Evolutionary conservation across 2,329 filamentous ascomycete species (phyloP).

Genomic region (Microsporum ferrugineum): DNA sequence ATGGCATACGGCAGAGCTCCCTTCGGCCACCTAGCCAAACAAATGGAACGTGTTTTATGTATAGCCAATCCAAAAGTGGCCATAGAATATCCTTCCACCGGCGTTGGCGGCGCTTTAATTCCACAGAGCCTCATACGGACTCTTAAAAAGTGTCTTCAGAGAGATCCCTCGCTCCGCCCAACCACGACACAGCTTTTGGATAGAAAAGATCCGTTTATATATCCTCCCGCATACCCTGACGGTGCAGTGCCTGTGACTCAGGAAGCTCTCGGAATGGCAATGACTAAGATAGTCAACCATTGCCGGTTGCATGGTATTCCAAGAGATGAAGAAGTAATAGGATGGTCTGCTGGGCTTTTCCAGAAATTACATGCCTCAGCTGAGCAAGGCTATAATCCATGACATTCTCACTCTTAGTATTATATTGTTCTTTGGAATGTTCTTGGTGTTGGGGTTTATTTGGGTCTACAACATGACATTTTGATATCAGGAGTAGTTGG

Average conservation of each 20-base stretch:
- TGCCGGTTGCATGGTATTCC: slow-evolving; percentile 47
- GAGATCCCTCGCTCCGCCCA: slow-evolving; percentile 46
- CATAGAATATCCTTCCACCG: slow-evolving; percentile 37
- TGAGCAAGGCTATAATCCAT: background rate
- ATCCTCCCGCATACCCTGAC: slow-evolving; percentile 41
- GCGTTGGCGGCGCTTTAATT: slow-evolving; percentile 40
- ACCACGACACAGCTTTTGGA: slow-evolving; percentile 47
- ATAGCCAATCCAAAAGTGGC: slow-evolving; percentile 40
- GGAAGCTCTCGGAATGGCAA: slow-evolving; percentile 49
- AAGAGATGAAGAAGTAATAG: slow-evolving; percentile 44
- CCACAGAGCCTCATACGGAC: slow-evolving; percentile 46
- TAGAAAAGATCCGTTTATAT: slow-evolving; percentile 46
- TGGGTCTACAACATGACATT: background rate
- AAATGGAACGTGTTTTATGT: slow-evolving; percentile 62
- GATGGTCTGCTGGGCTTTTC: slow-evolving; percentile 39
- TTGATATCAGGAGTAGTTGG: background rate
- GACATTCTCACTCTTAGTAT: background rate
- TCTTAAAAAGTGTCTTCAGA: slow-evolving; percentile 47
- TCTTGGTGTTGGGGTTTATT: background rate
- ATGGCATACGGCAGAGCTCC: slow-evolving; percentile 97
- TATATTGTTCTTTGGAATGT: background rate
- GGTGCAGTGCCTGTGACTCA: slow-evolving; percentile 42
- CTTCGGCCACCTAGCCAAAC: slow-evolving; percentile 83
- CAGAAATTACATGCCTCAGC: slow-evolving; percentile 28
- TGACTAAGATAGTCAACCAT: slow-evolving; percentile 49